A percentile compares a stretch with the other conserved stretches of the same genome.
These are phyloP conservation scores for Brachypodium distachyon DNA, from an alignment of 202 grass and related monocot genomes.

Conservation along the genomic window DNA sequence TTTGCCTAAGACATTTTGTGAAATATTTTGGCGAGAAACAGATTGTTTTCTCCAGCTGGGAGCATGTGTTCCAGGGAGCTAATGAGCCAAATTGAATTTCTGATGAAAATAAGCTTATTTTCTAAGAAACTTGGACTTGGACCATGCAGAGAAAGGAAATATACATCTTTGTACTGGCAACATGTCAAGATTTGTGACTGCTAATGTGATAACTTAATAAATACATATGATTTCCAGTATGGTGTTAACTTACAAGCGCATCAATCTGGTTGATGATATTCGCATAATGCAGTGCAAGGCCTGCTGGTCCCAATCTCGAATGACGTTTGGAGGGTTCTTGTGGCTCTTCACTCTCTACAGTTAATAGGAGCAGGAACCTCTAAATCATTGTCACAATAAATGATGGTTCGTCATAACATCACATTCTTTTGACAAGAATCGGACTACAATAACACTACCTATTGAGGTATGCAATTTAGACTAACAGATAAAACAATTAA, in stretches of 20 bases:
- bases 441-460: background rate
- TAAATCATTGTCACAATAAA: constrained; percentile 10
- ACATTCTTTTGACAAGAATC: background rate
- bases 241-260: constrained; percentile 70
- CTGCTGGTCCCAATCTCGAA: constrained; percentile 72
- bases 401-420: background rate
- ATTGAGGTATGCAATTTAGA: constrained; percentile 5
- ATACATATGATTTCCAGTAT: background rate
- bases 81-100: too few relatives aligned
- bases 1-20: too few relatives aligned
- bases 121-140: constrained; percentile 2
- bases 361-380: constrained; percentile 14
- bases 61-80: too few relatives aligned
- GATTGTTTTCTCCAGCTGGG: too few relatives aligned
- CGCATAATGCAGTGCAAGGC: constrained; percentile 91
- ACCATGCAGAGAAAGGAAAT: background rate
- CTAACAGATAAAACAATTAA: background rate
- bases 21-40: too few relatives aligned
- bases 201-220: constrained; percentile 6
- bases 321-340: constrained; percentile 23
- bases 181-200: background rate
- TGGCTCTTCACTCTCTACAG: constrained; percentile 63
- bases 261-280: constrained; percentile 89
- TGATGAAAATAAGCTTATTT: background rate
- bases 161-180: background rate